Percentiles rank a stretch among this genome's conserved stretches.
These are phyloP conservation scores for Trichocladium antarcticum DNA, from an alignment of 495 filamentous ascomycete genomes.

Conservation along the genomic window DNA sequence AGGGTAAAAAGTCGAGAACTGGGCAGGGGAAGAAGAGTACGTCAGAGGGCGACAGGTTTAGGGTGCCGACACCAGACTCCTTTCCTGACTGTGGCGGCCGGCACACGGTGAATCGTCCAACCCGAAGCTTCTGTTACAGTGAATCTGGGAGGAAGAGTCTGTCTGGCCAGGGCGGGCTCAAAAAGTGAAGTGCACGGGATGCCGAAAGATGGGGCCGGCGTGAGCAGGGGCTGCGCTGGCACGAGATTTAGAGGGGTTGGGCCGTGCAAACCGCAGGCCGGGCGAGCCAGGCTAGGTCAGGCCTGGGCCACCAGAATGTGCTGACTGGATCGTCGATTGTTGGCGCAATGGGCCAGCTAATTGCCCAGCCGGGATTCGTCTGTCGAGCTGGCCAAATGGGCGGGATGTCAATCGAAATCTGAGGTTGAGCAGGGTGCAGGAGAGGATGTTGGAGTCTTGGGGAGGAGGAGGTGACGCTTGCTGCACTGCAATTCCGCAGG, in stretches of 20 bases:
- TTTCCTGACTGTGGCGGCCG: background rate
- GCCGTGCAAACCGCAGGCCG: constrained; percentile 5
- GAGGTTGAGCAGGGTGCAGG: constrained; percentile 2
- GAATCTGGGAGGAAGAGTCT: background rate
- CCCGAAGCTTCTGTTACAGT: background rate
- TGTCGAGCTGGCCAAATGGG: background rate
- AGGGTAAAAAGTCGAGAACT: background rate
- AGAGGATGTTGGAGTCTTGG: background rate
- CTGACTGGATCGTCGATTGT: background rate
- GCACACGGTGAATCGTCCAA: background rate
- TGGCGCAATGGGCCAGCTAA: background rate
- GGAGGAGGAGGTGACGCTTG: background rate
- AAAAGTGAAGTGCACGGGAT: background rate
- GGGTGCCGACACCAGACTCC: background rate
- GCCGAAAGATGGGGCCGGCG: background rate
- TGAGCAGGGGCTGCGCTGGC: constrained; percentile 13
- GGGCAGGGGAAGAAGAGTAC: background rate
- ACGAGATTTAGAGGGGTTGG: constrained; percentile 14
- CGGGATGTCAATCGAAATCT: background rate
- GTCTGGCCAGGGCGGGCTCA: background rate
- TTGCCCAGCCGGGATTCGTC: constrained; percentile 1
- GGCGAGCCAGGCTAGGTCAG: background rate
- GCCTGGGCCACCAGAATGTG: background rate
- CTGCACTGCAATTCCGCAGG: background rate
- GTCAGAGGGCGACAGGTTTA: background rate